Evolutionary conservation across 352 stramenopile genomes (phyloP).

Genomic region (Pythium phragmiticola): DNA sequence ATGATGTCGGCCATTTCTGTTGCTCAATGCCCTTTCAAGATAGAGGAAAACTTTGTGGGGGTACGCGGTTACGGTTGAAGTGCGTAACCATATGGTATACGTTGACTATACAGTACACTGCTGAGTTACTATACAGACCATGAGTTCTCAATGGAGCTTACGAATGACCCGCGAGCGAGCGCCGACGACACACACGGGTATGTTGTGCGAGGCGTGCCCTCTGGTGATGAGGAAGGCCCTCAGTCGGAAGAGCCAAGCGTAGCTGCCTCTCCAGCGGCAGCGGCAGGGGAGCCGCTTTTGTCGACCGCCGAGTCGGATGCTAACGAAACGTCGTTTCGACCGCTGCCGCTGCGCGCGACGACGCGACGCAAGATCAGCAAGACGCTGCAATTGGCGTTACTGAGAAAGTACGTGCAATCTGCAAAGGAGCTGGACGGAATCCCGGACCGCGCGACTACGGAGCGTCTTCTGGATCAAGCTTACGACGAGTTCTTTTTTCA

Average conservation of each 20-base stretch:
- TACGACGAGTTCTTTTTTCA: constrained; percentile 76
- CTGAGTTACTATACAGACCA: background rate
- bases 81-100: constrained; percentile 18
- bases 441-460: constrained; percentile 47
- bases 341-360: constrained; percentile 3
- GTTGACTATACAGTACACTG: background rate
- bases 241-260: background rate
- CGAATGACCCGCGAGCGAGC: background rate
- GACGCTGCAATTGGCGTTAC: constrained; percentile 49
- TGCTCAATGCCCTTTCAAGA: constrained; percentile 16
- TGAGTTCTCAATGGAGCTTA: constrained; percentile 6
- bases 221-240: background rate
- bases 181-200: constrained; percentile 6
- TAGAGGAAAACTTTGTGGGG: background rate
- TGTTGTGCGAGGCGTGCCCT: constrained; percentile 7
- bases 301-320: constrained; percentile 17
- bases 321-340: constrained; percentile 14
- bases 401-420: constrained; percentile 61
- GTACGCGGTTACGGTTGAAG: constrained; percentile 4
- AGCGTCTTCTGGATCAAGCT: constrained; percentile 60
- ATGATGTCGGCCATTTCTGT: constrained; percentile 51
- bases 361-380: constrained; percentile 57
- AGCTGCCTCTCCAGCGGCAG: background rate
- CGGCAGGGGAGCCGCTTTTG: background rate
- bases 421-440: constrained; percentile 48